phyloP scores from a whole-genome alignment of 2,329 filamentous ascomycete genomes.

The Endocalyx cinctus region DNA sequence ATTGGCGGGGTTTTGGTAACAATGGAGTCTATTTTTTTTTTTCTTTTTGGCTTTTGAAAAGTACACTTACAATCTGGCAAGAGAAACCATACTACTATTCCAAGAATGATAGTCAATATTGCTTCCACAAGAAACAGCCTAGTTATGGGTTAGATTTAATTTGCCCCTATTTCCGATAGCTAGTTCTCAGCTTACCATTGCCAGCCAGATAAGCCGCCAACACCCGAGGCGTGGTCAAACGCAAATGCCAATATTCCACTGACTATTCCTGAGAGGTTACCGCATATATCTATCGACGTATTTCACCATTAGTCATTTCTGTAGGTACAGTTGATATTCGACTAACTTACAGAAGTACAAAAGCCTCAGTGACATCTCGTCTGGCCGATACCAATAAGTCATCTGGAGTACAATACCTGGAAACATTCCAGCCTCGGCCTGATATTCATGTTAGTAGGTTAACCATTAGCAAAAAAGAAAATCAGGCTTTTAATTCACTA shows the following conservation, averaged over 20 bases:
- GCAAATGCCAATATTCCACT: constrained; percentile 17
- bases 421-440: constrained; percentile 34
- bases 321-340: neutral
- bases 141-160: neutral
- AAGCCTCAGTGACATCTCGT: constrained; percentile 41
- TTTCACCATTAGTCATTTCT: constrained; percentile 11
- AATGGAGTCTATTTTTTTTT: too few species aligned
- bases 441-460: constrained; percentile 5
- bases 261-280: constrained; percentile 25
- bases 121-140: constrained; percentile 42
- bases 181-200: constrained; percentile 18
- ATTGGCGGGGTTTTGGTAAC: too few species aligned
- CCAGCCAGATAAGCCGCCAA: constrained; percentile 24
- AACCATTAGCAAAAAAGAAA: too few species aligned
- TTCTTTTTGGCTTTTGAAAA: neutral
- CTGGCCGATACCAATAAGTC: constrained; percentile 25
- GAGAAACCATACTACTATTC: constrained; percentile 45
- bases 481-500: too few species aligned
- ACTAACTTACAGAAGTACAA: constrained; percentile 38
- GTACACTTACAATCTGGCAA: constrained; percentile 45
- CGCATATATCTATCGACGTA: constrained; percentile 18
- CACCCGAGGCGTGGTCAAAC: constrained; percentile 21
- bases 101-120: constrained; percentile 39
- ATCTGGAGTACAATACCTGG: constrained; percentile 15
- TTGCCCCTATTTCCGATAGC: neutral